These are phyloP conservation scores for Syzygium malaccense DNA, from an alignment of 441 rosid genomes.

Conservation along the genomic window DNA sequence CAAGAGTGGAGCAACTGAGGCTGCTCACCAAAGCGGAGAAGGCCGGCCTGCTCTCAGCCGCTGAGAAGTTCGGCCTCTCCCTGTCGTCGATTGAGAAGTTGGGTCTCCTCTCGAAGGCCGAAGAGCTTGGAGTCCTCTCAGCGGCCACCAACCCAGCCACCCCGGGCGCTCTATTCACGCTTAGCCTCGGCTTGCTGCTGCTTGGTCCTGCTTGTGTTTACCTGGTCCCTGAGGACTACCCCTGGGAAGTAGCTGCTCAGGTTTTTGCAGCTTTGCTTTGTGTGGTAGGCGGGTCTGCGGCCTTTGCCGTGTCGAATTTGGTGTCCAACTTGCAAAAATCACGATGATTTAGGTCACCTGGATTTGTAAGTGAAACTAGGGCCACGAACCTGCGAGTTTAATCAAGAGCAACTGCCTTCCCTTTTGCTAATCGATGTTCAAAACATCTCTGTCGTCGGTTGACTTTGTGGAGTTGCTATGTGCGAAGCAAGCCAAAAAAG, in stretches of 20 bases:
- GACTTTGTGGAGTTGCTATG: neutral
- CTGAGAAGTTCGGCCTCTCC: conserved; percentile 79
- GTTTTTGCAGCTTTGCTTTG: conserved; percentile 37
- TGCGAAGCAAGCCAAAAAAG: neutral
- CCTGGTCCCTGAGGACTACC: conserved; percentile 69
- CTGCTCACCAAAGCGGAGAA: conserved; percentile 82
- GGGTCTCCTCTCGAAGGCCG: conserved; percentile 86
- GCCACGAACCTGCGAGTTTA: neutral
- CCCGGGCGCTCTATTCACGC: conserved; percentile 43
- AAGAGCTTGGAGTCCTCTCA: conserved; percentile 73
- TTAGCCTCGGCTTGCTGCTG: conserved; percentile 64
- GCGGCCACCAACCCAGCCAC: conserved; percentile 82
- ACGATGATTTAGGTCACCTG: conserved; percentile 9
- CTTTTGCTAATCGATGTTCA: neutral
- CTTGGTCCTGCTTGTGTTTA: conserved; percentile 71
- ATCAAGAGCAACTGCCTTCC: neutral
- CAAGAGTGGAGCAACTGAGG: conserved; percentile 84
- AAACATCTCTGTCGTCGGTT: neutral
- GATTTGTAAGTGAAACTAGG: neutral
- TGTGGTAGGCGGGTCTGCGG: conserved; percentile 78
- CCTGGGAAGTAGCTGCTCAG: conserved; percentile 61
- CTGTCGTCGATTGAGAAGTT: conserved; percentile 78
- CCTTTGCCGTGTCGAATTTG: conserved; percentile 75
- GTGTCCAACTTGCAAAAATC: conserved; percentile 84
- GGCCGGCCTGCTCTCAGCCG: conserved; percentile 79